These are phyloP conservation scores for Xylaria palmicola DNA, from an alignment of 495 filamentous ascomycete genomes.

Conservation along the genomic window DNA sequence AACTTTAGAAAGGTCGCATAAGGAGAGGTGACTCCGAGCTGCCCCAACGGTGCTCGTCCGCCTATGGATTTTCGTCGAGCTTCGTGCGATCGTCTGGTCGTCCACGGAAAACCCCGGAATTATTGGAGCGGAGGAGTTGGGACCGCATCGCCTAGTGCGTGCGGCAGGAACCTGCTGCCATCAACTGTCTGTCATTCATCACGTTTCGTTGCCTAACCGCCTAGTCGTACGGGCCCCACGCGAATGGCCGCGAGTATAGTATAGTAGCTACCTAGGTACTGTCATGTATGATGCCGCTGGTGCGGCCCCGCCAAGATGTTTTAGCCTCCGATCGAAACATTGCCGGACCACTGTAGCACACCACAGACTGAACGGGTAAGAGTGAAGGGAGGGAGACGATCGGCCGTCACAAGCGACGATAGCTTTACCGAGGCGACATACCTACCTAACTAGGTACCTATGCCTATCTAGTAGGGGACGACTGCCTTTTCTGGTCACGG, in stretches of 20 bases:
- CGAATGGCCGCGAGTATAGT: no score
- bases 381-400: background rate
- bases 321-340: background rate
- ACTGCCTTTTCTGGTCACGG: conserved; percentile 1
- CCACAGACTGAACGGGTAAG: background rate
- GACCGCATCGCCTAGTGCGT: background rate
- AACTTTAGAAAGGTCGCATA: background rate
- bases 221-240: no score
- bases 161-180: background rate
- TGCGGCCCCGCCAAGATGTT: background rate
- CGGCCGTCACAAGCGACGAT: background rate
- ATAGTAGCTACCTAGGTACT: no score
- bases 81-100: background rate
- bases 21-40: background rate
- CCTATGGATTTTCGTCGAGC: background rate
- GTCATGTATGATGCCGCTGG: background rate
- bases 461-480: no score
- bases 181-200: no score
- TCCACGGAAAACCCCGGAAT: background rate
- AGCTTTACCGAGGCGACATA: background rate
- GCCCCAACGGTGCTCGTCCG: background rate
- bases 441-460: no score
- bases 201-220: no score
- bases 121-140: background rate
- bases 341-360: background rate